Evolutionary conservation across 805 yeast genomes (phyloP), one percentile per base, ranked within the genome.

Genomic region (Saccharomycopsis sp.): DNA sequence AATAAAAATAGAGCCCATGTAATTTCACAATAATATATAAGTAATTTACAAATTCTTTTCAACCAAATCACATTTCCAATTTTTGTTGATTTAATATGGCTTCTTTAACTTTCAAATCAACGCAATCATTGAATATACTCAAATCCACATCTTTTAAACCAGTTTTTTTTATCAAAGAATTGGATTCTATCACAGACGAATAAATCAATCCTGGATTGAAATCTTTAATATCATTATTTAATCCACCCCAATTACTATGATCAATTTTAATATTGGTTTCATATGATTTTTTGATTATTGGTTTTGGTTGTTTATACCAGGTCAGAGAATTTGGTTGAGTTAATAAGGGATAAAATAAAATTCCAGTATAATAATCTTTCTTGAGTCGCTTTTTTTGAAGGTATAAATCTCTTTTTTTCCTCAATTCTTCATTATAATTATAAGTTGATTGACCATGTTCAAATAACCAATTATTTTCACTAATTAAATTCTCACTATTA

Each of bases 311-410:
- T 56, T 2, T 60, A 39, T 38, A 59, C 63, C 59, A 50, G 26
- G 53, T 51, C 4, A 67, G 62, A 34, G 53, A 52, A 4, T 71
- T 64, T 1, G 97, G 85, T 61, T 92, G 98, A 5, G 94, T 79
- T 4, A 67, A 63, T 17, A 52, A 55, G 2, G 97, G 96, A 28
- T 74, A 74, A 56, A 86, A 85, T 28, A 69, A 65, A 25, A 82
- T 66, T 13, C 94, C 94, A 0, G 95, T 82, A 58, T 86, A 89
- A 2, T 80, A 72, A 55, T 89, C 97, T 53, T 77, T 77, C 17
- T 74, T 57, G 1, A 88, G 88, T 37, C 75, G 67, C 17, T 30
- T 36, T 31, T 30, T 27, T 5, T 62, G 58, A 34, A 61, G 63
- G 5, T 68, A 54, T 29, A 69, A 61, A 15, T 70, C 69, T 20